Base-by-base conservation (phyloP, 2,329 filamentous ascomycete species). In the Nannizzia gypsea region DNA sequence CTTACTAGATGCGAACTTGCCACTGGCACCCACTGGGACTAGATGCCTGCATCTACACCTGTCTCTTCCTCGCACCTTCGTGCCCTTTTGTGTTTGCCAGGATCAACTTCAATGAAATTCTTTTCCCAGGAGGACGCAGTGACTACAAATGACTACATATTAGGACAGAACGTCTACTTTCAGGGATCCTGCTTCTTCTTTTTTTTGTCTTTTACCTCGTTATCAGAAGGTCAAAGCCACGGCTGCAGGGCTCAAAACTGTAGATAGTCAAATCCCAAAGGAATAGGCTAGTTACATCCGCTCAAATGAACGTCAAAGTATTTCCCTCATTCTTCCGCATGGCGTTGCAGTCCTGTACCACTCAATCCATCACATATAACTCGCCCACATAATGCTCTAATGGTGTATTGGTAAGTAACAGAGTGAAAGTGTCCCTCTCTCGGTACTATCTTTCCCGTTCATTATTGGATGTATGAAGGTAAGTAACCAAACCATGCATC, bases 1-100 rank as follows among this genome's bases (percentile, higher is more conserved):
- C 26, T 59, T 22, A 50, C 24, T 54, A 64, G 59, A 48, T 63
- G 61, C 38, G 59, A 61, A 48, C 11, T 56, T 40, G 59, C 61
- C 9, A 54, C 24, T 1, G 58, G 57, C 44, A 57, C 57, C 24
- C 60, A 63, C 58, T 60, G 59, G 57, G 57, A 61, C 1, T 64
- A 60, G 42, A 60, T 55, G 31, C 34, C 13, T 38, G n/a, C n/a
- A 31, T n/a, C 22, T 31, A 2, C 8, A 11, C 11, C 31, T 34
- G 31, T n/a, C 9, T 20, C 42, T 17, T 58, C 28, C 24, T 11
- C 8, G 13, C 38, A 20, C 22, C n/a, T 36, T 20, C 28, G 38
- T 22, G 28, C 22, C 20, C 20, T 40, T 38, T 57, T 31, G 8
- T n/a, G 17, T 20, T 38, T 26, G 20, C 15, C 42, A 36, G 13